phyloP scores from a whole-genome alignment of 2,329 filamentous ascomycete species.

The Pseudocercospora musae region DNA sequence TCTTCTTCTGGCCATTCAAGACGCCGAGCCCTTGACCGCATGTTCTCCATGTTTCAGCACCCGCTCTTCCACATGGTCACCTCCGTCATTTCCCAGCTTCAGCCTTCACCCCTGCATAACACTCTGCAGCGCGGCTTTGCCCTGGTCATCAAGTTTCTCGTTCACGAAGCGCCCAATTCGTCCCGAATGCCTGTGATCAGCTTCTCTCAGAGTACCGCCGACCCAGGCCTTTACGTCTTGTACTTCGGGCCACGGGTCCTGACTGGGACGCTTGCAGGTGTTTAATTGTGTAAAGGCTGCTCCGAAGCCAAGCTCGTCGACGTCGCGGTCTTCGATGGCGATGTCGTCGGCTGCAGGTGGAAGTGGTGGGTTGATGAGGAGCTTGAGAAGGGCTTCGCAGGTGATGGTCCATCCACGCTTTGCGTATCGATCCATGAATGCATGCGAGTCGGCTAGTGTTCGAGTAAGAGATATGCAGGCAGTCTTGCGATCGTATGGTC shows the following conservation, averaged over 20 bases:
- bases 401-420: conserved; percentile 89
- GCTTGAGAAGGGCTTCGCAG: conserved; percentile 80
- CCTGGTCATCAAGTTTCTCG: conserved; percentile 57
- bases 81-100: neutral
- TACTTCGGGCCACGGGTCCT: conserved; percentile 84
- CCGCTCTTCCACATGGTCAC: neutral
- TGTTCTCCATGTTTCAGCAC: neutral
- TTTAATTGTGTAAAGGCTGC: conserved; percentile 91
- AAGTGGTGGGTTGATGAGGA: conserved; percentile 84
- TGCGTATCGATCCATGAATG: conserved; percentile 68
- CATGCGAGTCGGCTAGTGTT: conserved; percentile 78
- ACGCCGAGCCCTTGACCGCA: neutral
- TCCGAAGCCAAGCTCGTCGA: conserved; percentile 92
- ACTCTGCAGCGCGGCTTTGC: conserved; percentile 39
- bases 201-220: conserved; percentile 70
- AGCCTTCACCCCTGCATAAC: conserved; percentile 34
- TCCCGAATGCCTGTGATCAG: conserved; percentile 70
- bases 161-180: conserved; percentile 68
- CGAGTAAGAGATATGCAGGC: conserved; percentile 92
- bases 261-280: conserved; percentile 72
- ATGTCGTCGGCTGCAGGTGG: conserved; percentile 65
- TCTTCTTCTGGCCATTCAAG: neutral
- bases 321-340: conserved; percentile 78
- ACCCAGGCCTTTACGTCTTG: conserved; percentile 80
- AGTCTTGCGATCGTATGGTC: conserved; percentile 86